phyloP scores from a whole-genome alignment of 768 basidiomycete genomes.

The Russula ochroleuca region DNA sequence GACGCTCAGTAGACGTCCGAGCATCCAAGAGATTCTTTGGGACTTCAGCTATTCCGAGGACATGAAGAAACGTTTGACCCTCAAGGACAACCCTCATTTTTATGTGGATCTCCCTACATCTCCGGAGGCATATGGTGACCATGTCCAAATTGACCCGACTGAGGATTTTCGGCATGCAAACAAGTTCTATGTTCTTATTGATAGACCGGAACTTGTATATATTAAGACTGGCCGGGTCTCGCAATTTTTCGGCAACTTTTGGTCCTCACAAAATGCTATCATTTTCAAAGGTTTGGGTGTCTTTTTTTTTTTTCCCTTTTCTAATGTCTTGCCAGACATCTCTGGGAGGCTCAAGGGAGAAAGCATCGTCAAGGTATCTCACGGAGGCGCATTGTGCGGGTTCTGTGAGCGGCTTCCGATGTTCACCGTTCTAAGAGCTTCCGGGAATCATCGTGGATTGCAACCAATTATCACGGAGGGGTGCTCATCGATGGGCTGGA shows the following conservation, averaged over 20 bases:
- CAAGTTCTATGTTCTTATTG: neutral
- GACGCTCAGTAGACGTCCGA: neutral
- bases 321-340: neutral
- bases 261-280: neutral
- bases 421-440: neutral
- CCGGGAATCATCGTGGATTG: neutral
- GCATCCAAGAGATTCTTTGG: neutral
- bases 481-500: neutral
- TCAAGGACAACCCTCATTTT: neutral
- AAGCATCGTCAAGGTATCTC: neutral
- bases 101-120: neutral
- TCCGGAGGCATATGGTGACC: neutral
- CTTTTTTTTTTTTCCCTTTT: neutral
- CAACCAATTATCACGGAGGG: neutral
- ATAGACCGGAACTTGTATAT: neutral
- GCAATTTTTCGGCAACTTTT: neutral
- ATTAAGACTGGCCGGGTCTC: neutral
- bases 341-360: neutral
- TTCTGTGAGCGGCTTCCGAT: neutral
- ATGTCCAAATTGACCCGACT: neutral
- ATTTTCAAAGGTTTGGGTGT: neutral
- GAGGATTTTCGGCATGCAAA: neutral
- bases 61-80: neutral
- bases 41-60: neutral
- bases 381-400: neutral